phyloP scores from a whole-genome alignment of 2,329 filamentous ascomycete genomes.

The Coniochaeta sp. region DNA sequence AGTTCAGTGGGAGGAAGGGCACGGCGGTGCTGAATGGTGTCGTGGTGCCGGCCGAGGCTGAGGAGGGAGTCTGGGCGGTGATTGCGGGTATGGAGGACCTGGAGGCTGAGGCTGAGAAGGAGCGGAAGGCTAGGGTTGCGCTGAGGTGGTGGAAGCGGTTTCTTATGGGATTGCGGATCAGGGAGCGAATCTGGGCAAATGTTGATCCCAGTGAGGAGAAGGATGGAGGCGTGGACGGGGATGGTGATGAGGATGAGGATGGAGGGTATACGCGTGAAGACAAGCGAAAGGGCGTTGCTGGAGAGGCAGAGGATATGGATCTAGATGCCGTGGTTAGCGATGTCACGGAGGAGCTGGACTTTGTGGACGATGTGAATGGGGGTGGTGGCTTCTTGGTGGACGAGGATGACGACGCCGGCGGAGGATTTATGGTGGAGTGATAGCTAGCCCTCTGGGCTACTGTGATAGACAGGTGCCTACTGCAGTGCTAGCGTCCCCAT shows the following conservation, averaged over 20 bases:
- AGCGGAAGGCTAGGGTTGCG: constrained; percentile 53
- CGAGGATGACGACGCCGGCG: constrained; percentile 10
- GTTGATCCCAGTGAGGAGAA: constrained; percentile 40
- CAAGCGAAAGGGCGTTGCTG: constrained; percentile 15
- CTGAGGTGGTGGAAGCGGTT: constrained; percentile 69
- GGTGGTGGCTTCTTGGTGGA: constrained; percentile 21
- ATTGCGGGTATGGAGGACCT: constrained; percentile 61
- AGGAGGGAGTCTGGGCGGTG: constrained; percentile 63
- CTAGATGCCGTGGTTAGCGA: constrained; percentile 16
- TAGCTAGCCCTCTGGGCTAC: background rate
- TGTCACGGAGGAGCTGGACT: constrained; percentile 20
- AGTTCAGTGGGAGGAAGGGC: constrained; percentile 77
- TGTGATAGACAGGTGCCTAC: no score
- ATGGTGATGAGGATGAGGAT: background rate
- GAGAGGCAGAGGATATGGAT: constrained; percentile 7
- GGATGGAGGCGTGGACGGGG: constrained; percentile 19
- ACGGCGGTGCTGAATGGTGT: constrained; percentile 76
- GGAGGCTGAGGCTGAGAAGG: constrained; percentile 53
- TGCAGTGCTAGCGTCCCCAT: background rate
- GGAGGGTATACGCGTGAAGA: constrained; percentile 4
- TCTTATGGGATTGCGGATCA: constrained; percentile 67
- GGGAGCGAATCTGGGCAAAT: constrained; percentile 61
- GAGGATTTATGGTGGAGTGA: constrained; percentile 15
- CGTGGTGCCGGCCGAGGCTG: constrained; percentile 65
- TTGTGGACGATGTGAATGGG: constrained; percentile 19